These are phyloP conservation scores for Mycosarcoma maydis DNA, from an alignment of 1,284 basidiomycete species.

Conservation along the genomic window DNA sequence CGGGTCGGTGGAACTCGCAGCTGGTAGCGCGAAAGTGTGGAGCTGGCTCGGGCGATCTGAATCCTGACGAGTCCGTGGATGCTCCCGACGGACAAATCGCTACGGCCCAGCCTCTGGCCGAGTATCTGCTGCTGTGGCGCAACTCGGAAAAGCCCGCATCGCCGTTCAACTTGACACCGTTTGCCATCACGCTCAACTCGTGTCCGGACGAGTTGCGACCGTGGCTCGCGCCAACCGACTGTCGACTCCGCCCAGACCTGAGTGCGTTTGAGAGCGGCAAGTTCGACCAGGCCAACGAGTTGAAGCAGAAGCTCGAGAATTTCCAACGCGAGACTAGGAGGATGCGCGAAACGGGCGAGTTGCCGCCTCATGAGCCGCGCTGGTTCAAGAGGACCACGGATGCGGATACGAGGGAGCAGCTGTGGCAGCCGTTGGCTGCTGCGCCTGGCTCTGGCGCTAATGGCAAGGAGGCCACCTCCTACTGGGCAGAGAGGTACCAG, in stretches of 20 bases:
- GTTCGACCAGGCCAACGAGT: slow-evolving; percentile 87
- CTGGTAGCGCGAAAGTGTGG: slow-evolving; percentile 82
- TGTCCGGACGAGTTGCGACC: slow-evolving; percentile 76
- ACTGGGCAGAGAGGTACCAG: slow-evolving; percentile 53
- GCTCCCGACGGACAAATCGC: slow-evolving; percentile 62
- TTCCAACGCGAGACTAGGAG: slow-evolving; percentile 81
- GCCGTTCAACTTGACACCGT: slow-evolving; percentile 85
- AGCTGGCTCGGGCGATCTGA: slow-evolving; percentile 74
- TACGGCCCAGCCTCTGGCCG: slow-evolving; percentile 69
- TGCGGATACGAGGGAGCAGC: slow-evolving; percentile 53
- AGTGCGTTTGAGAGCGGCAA: slow-evolving; percentile 91
- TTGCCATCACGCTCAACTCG: slow-evolving; percentile 89
- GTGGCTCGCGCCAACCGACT: slow-evolving; percentile 89
- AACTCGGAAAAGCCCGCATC: slow-evolving; percentile 77
- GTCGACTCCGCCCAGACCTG: slow-evolving; percentile 90
- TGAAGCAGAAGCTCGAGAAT: slow-evolving; percentile 89
- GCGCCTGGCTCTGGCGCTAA: slow-evolving; percentile 1
- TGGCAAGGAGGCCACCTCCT: slow-evolving; percentile 38
- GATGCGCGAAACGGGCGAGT: slow-evolving; percentile 79
- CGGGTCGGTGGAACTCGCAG: slow-evolving; percentile 94
- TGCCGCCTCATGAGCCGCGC: slow-evolving; percentile 79
- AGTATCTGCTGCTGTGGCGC: slow-evolving; percentile 87
- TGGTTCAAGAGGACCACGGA: slow-evolving; percentile 66
- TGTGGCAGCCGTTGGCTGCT: slow-evolving; percentile 53
- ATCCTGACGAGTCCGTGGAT: slow-evolving; percentile 73